Evolutionary conservation across 1,139 yeast species (phyloP), one percentile per base, ranked within the genome.

Genomic region (Geotrichum restrictum): DNA sequence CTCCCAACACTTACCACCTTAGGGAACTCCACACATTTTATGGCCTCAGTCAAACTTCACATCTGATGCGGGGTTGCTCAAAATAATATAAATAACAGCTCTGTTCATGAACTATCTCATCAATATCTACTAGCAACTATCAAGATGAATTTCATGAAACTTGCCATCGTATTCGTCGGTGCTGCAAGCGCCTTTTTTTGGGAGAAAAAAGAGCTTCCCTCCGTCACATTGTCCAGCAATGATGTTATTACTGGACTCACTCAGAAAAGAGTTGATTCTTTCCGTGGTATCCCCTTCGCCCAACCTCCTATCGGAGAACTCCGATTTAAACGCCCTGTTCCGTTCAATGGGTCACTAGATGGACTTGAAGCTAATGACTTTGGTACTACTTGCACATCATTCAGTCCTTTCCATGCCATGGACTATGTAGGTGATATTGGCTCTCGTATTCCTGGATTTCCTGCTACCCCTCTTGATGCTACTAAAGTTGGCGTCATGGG

Each of bases 221-320:
- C 37, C 18, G 51, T 42, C 11, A 41, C 41, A 3, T 37, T 53
- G 8, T 16, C 14, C 22, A 37, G 33, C 27, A 45, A 49, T 11
- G 53, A 54, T 18, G 14, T 32, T n/a, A 41, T 54, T 18, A 45
- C 48, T 13, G 54, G 57, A n/a, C 24, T 40, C 13, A 19, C 31
- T 8, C 24, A 47, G 5, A 27, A 32, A 7, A 49, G 47, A 19
- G 49, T 55, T 2, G 58, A 55, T 24, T 38, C 45, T 3, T 55
- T 53, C 37, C 47, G 49, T 16, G 58, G 58, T 5, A 55, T 55
- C 8, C 55, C 55, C 3, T 55, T 31, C 42, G 58, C 55, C 11
- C 48, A 51, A 21, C 50, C 58, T 2, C 58, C 58, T 6, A 27
- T 55, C 27, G 53, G 51, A 29, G 44, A 53, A 22, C 40, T 53